Base-by-base conservation (phyloP, 345 rosid genomes). In the Limnanthes douglasii region DNA sequence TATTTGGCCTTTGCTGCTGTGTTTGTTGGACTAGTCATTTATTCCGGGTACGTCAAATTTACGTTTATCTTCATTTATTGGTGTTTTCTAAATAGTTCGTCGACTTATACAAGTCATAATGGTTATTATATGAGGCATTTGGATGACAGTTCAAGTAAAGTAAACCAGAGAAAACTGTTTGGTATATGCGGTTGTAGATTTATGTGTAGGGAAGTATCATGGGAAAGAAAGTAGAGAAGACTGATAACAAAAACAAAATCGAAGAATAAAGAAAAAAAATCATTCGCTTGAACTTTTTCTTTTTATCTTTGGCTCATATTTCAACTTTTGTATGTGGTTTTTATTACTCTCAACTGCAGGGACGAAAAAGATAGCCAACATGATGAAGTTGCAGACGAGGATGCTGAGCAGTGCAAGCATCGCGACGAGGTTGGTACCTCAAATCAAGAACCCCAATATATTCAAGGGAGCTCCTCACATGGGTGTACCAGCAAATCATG, bases 1-100 rank as follows among this genome's bases (percentile, higher is more conserved):
- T 90, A 56, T 45, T 28, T 80, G 45, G 84, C 98, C 26, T 84
- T 90, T 48, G 84, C 65, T 43, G 78, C 70, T 39, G 92, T 86
- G 29, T 50, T 62, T 25, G 30, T 54, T 17, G 95, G 94, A 34
- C 72, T 90, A 21, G 11, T 77, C 48, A 57, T 80, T 47, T 90
- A 90, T 58, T 80, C 95, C 0, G 64, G 74, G 94, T 78, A 61
- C 6, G 61, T 15, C 45, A 17, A 26, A 44, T 11, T 23, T 11
- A 21, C 6, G n/a, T 12, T 20, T 11, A 0, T 38, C 30, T 19
- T 38, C 39, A 6, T 25, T 35, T 22, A n/a, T n/a, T n/a, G n/a
- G n/a, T n/a, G n/a, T n/a, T n/a, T n/a, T n/a, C n/a, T n/a, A n/a
- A n/a, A n/a, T n/a, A n/a, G n/a, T n/a, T n/a, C n/a, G n/a, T n/a